Evolutionary conservation across 805 yeast genomes (phyloP).

Genomic region (Kodamaea fukazawae): DNA sequence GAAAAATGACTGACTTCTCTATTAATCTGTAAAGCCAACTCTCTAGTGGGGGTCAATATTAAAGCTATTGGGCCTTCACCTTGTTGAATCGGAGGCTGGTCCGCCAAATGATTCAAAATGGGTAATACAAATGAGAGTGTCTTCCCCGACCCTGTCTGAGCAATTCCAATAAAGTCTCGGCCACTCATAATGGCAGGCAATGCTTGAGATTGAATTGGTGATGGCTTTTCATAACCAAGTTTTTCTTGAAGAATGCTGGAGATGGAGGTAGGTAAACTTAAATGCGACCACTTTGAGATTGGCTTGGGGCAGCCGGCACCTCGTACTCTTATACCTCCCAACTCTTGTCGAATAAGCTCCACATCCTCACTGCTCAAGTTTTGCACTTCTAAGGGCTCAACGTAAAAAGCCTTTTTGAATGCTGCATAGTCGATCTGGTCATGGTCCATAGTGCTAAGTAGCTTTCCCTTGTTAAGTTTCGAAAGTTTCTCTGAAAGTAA

Average conservation of each 20-base stretch:
- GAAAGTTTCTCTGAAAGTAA: slow-evolving; percentile 36
- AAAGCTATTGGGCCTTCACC: slow-evolving; percentile 73
- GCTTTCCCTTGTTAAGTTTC: slow-evolving; percentile 48
- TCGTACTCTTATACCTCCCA: slow-evolving; percentile 65
- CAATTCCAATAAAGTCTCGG: slow-evolving; percentile 86
- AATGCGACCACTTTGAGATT: slow-evolving; percentile 71
- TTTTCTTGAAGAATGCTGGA: slow-evolving; percentile 50
- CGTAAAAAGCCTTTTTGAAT: slow-evolving; percentile 61
- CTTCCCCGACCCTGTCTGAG: slow-evolving; percentile 96
- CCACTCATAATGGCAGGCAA: slow-evolving; percentile 90
- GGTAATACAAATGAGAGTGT: slow-evolving; percentile 88
- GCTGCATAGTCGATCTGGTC: slow-evolving; percentile 45
- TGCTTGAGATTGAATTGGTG: slow-evolving; percentile 89
- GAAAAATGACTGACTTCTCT: slow-evolving; percentile 63
- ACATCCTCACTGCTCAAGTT: slow-evolving; percentile 54
- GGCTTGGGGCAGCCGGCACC: slow-evolving; percentile 65
- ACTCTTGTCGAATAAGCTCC: slow-evolving; percentile 44
- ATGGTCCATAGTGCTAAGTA: slow-evolving; percentile 48
- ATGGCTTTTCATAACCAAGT: slow-evolving; percentile 59
- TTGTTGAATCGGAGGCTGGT: slow-evolving; percentile 52
- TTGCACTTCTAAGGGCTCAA: slow-evolving; percentile 53
- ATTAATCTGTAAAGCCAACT: slow-evolving; percentile 79
- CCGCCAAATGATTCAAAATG: slow-evolving; percentile 75
- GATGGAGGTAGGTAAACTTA: slow-evolving; percentile 67
- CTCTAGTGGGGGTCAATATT: slow-evolving; percentile 88